Conservation (phyloP, 768 basidiomycete genomes). For the Gyrodon lividus region DNA sequence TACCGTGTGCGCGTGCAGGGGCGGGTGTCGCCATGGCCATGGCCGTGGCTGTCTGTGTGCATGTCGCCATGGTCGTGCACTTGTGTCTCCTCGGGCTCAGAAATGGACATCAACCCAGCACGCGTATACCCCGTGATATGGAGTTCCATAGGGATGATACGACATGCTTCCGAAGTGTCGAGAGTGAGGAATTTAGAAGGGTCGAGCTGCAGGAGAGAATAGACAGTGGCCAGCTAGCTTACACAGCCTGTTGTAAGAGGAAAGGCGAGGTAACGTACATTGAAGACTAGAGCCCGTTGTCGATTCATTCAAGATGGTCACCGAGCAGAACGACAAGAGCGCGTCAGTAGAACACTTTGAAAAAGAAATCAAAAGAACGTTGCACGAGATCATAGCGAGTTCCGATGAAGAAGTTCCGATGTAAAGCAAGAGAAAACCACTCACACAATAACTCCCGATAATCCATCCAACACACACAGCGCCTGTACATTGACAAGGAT, state of each 20-base stretch:
- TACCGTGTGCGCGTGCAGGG: constrained; percentile 17
- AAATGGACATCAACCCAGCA: constrained; percentile 20
- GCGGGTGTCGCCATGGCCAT: too few relatives aligned
- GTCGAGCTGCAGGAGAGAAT: constrained; percentile 19
- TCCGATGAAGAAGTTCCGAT: too few relatives aligned
- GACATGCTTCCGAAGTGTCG: constrained; percentile 42
- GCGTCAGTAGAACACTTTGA: neutral
- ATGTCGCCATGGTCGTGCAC: constrained; percentile 17
- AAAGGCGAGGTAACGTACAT: constrained; percentile 9
- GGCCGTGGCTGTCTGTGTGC: too few relatives aligned
- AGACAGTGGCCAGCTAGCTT: neutral
- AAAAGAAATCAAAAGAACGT: neutral
- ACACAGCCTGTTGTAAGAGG: neutral
- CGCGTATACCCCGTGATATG: constrained; percentile 39
- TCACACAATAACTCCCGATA: constrained; percentile 53
- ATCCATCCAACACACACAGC: constrained; percentile 59
- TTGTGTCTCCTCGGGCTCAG: neutral
- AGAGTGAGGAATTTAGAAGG: constrained; percentile 30
- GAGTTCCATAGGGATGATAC: constrained; percentile 55
- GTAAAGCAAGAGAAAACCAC: constrained; percentile 26
- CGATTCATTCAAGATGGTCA: neutral
- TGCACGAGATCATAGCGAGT: neutral
- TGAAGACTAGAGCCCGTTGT: constrained; percentile 22
- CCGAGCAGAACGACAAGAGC: too few relatives aligned
- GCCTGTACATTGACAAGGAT: constrained; percentile 30